Conservation (phyloP, 352 stramenopile genomes). For the Phytophthora ramorum region DNA sequence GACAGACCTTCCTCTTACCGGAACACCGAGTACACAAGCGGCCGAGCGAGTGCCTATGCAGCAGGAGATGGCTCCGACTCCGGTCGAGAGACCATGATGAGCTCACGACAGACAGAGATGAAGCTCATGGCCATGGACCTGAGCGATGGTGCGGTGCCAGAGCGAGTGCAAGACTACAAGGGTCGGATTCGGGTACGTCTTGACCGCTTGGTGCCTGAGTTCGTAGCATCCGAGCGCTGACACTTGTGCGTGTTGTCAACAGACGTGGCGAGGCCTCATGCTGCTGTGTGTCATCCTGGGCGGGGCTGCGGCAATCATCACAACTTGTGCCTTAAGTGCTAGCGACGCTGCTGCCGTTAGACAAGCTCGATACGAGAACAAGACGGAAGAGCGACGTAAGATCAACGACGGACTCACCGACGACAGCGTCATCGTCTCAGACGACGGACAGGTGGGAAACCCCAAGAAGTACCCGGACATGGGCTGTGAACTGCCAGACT, state of each 20-base stretch:
- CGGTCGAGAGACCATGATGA: slow-evolving; percentile 16
- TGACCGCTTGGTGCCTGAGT: not conserved
- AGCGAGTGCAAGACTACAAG: slow-evolving; percentile 68
- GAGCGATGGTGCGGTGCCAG: slow-evolving; percentile 29
- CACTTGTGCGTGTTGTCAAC: not conserved
- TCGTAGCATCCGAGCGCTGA: not conserved
- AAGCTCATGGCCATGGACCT: slow-evolving; percentile 64
- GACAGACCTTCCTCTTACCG: slow-evolving; percentile 15
- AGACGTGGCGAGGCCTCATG: slow-evolving; percentile 65
- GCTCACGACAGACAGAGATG: slow-evolving; percentile 54
- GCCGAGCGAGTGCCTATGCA: slow-evolving; percentile 24
- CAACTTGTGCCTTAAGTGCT: slow-evolving; percentile 36
- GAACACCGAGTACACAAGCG: slow-evolving; percentile 35
- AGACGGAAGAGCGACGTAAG: slow-evolving; percentile 24
- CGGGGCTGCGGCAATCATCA: slow-evolving; percentile 53
- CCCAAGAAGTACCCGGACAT: slow-evolving; percentile 55
- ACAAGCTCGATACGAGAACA: slow-evolving; percentile 41
- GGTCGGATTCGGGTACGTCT: slow-evolving; percentile 57
- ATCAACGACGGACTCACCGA: slow-evolving; percentile 50
- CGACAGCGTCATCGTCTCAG: slow-evolving; percentile 41
- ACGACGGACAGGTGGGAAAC: slow-evolving; percentile 59
- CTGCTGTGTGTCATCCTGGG: slow-evolving; percentile 53
- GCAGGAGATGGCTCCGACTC: slow-evolving; percentile 25
- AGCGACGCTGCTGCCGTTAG: slow-evolving; percentile 24
- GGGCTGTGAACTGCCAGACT: slow-evolving; percentile 58